Evolutionary conservation across 495 filamentous ascomycete species (phyloP).

Genomic region (Arthonia radiata): DNA sequence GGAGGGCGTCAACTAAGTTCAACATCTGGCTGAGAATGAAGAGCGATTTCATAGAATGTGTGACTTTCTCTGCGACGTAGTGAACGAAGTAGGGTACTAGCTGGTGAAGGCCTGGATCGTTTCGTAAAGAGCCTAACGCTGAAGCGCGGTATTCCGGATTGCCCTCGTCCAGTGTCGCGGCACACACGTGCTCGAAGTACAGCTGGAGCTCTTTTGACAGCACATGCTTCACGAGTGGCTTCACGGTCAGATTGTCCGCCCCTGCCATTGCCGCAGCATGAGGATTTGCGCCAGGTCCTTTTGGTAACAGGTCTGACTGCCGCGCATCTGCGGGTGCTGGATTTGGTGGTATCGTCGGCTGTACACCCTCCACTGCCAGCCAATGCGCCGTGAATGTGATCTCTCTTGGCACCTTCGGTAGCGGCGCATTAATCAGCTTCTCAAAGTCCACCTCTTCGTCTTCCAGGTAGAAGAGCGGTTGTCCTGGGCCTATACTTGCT

Average conservation of each 20-base stretch:
- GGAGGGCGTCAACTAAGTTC: conserved; percentile 57
- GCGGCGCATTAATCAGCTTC: conserved; percentile 84
- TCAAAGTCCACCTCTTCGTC: conserved; percentile 98
- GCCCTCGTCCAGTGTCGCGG: conserved; percentile 58
- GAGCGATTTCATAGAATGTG: conserved; percentile 61
- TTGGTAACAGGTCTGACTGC: conserved; percentile 61
- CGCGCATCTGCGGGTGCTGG: conserved; percentile 61
- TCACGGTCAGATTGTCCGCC: conserved; percentile 55
- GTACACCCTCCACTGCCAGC: conserved; percentile 87
- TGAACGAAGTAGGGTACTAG: conserved; percentile 87
- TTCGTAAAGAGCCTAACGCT: conserved; percentile 51
- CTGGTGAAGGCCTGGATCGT: conserved; percentile 83
- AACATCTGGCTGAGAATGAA: conserved; percentile 79
- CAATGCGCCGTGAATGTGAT: conserved; percentile 84
- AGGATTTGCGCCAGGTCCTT: conserved; percentile 65
- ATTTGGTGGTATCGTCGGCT: conserved; percentile 88
- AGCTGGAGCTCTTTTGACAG: conserved; percentile 83
- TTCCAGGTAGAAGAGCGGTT: conserved; percentile 90
- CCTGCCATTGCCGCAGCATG: conserved; percentile 61
- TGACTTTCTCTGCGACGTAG: conserved; percentile 84
- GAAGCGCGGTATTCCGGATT: conserved; percentile 70
- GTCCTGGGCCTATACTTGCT: conserved; percentile 77
- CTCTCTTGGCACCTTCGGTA: conserved; percentile 88
- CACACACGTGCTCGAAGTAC: conserved; percentile 89
- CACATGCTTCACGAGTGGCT: conserved; percentile 81